Conservation (phyloP, 2,329 filamentous ascomycete species). For the Cytospora piceae region DNA sequence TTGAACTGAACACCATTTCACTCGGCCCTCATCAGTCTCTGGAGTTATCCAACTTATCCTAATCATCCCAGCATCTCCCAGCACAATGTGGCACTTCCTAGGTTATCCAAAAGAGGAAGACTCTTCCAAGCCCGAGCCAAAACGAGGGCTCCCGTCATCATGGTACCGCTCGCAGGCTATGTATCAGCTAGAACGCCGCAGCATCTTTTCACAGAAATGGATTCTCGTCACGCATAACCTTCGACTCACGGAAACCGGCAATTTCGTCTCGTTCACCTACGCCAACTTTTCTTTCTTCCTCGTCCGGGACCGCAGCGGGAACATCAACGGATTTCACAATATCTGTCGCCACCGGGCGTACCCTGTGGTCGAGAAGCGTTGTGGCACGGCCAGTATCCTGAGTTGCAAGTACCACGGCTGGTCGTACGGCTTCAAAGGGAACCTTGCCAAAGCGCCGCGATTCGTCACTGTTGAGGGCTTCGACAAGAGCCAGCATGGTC, state of each 20-base stretch:
- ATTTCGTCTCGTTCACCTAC: conserved; percentile 41
- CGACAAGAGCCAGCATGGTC: conserved; percentile 45
- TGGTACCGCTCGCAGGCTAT: conserved; percentile 49
- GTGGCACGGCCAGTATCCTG: conserved; percentile 44
- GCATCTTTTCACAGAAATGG: conserved; percentile 49
- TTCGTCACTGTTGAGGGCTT: conserved; percentile 46
- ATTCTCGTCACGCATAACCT: conserved; percentile 42
- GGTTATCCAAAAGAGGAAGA: conserved; percentile 11
- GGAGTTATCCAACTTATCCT: neutral
- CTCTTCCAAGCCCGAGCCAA: conserved; percentile 31
- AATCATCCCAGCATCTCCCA: neutral
- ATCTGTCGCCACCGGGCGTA: conserved; percentile 50
- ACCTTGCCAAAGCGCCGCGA: conserved; percentile 47
- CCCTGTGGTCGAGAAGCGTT: conserved; percentile 43
- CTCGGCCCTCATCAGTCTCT: no score
- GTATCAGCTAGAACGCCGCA: conserved; percentile 49
- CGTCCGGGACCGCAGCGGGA: conserved; percentile 40
- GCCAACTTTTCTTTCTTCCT: conserved; percentile 47
- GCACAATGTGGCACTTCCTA: conserved; percentile 25
- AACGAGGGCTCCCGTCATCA: conserved; percentile 46
- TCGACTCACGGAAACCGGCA: conserved; percentile 41
- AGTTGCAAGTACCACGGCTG: conserved; percentile 51
- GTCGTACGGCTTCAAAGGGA: conserved; percentile 48
- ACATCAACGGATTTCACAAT: conserved; percentile 48
- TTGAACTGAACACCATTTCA: neutral